Conservation (phyloP, 306 rosid genomes). For the Trifolium repens region DNA sequence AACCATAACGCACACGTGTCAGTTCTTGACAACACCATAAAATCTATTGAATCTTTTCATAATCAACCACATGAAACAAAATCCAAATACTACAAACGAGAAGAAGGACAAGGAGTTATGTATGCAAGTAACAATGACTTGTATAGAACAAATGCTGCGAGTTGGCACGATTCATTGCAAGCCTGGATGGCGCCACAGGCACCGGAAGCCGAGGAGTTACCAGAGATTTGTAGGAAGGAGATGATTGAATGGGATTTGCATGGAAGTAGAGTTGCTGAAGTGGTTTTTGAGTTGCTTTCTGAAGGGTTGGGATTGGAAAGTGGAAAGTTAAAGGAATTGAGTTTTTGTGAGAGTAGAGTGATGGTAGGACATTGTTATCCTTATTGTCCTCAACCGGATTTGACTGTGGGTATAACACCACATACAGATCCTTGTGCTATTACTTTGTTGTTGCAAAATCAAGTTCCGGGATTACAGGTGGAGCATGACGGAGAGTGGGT, state of each 20-base stretch:
- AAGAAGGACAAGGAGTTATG: conserved; percentile 37
- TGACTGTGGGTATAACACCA: conserved; percentile 5
- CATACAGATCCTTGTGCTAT: conserved; percentile 10
- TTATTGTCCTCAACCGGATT: conserved; percentile 26
- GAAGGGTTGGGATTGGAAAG: conserved; percentile 10
- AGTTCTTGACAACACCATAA: conserved; percentile 31
- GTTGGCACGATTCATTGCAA: conserved; percentile 5
- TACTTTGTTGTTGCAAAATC: conserved; percentile 16
- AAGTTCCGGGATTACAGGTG: not conserved
- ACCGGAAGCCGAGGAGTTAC: not conserved
- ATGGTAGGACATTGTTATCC: conserved; percentile 3
- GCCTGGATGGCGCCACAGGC: conserved; percentile 1
- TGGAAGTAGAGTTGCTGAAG: not conserved
- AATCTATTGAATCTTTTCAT: conserved; percentile 49
- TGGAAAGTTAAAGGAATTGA: conserved; percentile 11
- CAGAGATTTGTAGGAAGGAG: conserved; percentile 10
- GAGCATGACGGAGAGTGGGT: not conserved
- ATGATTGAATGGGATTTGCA: not conserved
- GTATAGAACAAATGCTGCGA: not conserved
- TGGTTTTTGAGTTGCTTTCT: conserved; percentile 4
- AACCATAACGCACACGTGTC: conserved; percentile 46
- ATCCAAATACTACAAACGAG: conserved; percentile 47
- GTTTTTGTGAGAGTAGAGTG: not conserved
- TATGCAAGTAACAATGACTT: not conserved
- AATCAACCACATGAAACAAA: conserved; percentile 46